Percentiles rank a stretch among this genome's conserved stretches.
These are phyloP conservation scores for Lachancea thermotolerans DNA, from an alignment of 805 yeast species.

Conservation along the genomic window DNA sequence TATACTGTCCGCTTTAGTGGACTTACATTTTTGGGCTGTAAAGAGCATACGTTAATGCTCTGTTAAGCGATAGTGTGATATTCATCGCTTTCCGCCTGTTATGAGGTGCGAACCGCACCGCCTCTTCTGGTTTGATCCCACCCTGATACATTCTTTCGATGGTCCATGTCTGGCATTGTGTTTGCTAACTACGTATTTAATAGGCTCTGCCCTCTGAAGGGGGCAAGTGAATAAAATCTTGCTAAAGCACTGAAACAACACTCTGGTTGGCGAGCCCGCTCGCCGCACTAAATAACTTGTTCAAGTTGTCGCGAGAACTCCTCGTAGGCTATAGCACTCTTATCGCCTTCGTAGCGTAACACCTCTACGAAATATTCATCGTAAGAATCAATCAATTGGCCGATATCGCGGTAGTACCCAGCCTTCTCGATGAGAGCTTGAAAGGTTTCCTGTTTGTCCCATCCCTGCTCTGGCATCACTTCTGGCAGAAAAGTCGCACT, in stretches of 20 bases:
- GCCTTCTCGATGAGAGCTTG: slow-evolving; percentile 68
- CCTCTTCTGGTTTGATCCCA: no score
- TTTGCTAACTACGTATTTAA: slow-evolving; percentile 1
- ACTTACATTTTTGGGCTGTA: no score
- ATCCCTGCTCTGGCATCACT: slow-evolving; percentile 81
- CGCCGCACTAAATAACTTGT: no score
- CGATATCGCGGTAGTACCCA: slow-evolving; percentile 33
- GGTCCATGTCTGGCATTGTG: slow-evolving; percentile 3
- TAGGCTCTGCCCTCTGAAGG: no score
- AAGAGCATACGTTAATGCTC: no score
- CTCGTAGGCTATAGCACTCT: slow-evolving; percentile 36
- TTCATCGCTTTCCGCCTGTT: no score
- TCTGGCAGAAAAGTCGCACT: slow-evolving; percentile 86
- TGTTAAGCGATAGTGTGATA: no score
- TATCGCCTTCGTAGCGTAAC: slow-evolving; percentile 51
- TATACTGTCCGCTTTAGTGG: neutral
- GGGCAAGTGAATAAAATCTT: no score
- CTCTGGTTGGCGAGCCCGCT: no score
- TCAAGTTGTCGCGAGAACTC: neutral
- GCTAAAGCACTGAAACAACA: no score
- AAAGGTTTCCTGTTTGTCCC: slow-evolving; percentile 71
- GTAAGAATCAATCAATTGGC: slow-evolving; percentile 30
- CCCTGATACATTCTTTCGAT: no score
- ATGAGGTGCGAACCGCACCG: no score
- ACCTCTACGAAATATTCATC: slow-evolving; percentile 34